Conservation (phyloP, 345 rosid species). For the Raphanus raphanistrum region DNA sequence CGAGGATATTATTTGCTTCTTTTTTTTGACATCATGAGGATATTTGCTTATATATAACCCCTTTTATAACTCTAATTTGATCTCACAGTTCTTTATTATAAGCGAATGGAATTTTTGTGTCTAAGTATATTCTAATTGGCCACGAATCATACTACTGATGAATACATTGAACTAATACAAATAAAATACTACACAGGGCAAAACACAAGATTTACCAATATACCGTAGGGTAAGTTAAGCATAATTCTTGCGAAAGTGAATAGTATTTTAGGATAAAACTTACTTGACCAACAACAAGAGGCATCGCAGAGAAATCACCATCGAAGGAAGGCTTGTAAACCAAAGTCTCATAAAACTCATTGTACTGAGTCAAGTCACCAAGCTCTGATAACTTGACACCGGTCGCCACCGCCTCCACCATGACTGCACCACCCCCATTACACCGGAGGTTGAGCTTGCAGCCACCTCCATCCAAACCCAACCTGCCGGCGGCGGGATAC, state of each 20-base stretch:
- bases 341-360: constrained; percentile 51
- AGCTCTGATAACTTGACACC: constrained; percentile 50
- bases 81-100: background rate
- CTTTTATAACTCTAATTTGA: background rate
- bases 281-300: constrained; percentile 70
- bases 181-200: background rate
- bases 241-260: background rate
- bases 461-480: constrained; percentile 44
- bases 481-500: constrained; percentile 68
- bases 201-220: background rate
- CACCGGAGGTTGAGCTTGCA: constrained; percentile 58
- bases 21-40: too few relatives aligned
- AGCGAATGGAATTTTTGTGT: background rate
- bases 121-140: background rate
- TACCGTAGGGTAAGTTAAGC: background rate
- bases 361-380: constrained; percentile 58
- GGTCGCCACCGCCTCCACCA: constrained; percentile 54
- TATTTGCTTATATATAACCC: background rate
- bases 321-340: constrained; percentile 49
- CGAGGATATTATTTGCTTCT: too few relatives aligned
- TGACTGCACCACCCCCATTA: constrained; percentile 53
- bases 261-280: background rate
- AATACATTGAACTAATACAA: constrained; percentile 8
- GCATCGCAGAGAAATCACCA: constrained; percentile 51
- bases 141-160: constrained; percentile 2